Percentiles rank a stretch among this genome's conserved stretches.
Evolutionary conservation across 768 basidiomycete species (phyloP).

Genomic region (Psilocybe azurescens): DNA sequence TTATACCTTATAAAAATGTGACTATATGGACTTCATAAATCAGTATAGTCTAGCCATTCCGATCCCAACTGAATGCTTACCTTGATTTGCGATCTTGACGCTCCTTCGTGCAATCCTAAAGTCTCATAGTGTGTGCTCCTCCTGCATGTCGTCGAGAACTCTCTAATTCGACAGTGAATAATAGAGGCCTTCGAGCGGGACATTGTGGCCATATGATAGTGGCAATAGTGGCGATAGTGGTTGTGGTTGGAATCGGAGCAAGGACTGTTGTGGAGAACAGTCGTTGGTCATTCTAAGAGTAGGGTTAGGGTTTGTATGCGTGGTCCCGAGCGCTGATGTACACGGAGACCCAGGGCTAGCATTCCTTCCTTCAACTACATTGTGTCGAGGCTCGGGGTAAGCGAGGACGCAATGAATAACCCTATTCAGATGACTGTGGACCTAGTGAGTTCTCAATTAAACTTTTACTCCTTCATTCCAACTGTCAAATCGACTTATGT

Average conservation of each 20-base stretch:
- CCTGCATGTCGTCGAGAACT: slow-evolving; percentile 16
- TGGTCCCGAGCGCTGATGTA: not conserved
- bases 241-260: not conserved
- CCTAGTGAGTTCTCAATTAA: slow-evolving; percentile 36
- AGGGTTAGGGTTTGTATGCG: slow-evolving; percentile 10
- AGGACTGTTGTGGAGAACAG: not conserved
- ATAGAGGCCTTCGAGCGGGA: not conserved
- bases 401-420: not conserved
- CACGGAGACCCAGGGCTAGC: not conserved
- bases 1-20: slow-evolving; percentile 27
- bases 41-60: not conserved
- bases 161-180: not conserved
- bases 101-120: slow-evolving; percentile 22
- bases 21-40: slow-evolving; percentile 16
- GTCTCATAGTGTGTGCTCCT: slow-evolving; percentile 24
- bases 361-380: not conserved
- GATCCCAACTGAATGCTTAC: slow-evolving; percentile 9
- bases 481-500: slow-evolving; percentile 8
- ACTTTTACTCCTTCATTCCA: not conserved
- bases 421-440: slow-evolving; percentile 47
- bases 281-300: not conserved
- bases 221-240: not conserved
- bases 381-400: not conserved
- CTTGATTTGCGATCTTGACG: slow-evolving; percentile 27
- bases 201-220: not conserved